Base-by-base conservation (phyloP, 257 asterid genomes). In the Plantago ovata region DNA sequence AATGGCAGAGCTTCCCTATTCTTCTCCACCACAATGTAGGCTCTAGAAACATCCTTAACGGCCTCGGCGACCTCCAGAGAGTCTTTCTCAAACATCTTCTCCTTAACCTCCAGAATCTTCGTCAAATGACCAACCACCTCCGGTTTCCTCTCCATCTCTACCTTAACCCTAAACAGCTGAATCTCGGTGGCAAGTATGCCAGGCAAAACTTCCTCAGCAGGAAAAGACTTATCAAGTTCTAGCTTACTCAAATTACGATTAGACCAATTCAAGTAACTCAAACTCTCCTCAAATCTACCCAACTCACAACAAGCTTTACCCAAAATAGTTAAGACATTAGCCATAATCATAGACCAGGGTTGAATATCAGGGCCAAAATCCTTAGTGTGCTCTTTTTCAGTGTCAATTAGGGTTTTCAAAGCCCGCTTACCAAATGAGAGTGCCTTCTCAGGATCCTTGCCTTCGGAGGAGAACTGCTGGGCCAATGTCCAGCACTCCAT, bases 231-330 rank as follows among this genome's bases (percentile, higher is more conserved):
- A 46, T 46, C 13, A 9, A 8, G 0, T 16, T 46, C 52, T 24
- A 46, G 19, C 52, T 16, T 18, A 16, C 13, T 16, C 6, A 46
- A 46, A 46, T 46, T 46, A 21, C 8, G 7, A 46, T 16, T 16
- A 46, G 52, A 21, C 52, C 52, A 46, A 6, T 46, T 46, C 24
- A 46, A 46, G 19, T 46, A 46, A n/a, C n/a, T n/a, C n/a, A n/a
- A n/a, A n/a, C n/a, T n/a, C n/a, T n/a, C n/a, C n/a, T n/a, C n/a
- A n/a, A 46, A 46, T 2, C 6, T 16, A 10, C 19, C 10, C 6
- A 46, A 46, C 16, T 46, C 52, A 46, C 16, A 12, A 46, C 52
- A 46, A 46, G 52, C 52, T 15, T 12, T 24, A 46, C 52, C 52
- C 52, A 46, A 46, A 21, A 46, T 6, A 6, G 23, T 16, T 8